Evolutionary conservation across 345 rosid species (phyloP).

Genomic region (Gynandropsis gynandra): DNA sequence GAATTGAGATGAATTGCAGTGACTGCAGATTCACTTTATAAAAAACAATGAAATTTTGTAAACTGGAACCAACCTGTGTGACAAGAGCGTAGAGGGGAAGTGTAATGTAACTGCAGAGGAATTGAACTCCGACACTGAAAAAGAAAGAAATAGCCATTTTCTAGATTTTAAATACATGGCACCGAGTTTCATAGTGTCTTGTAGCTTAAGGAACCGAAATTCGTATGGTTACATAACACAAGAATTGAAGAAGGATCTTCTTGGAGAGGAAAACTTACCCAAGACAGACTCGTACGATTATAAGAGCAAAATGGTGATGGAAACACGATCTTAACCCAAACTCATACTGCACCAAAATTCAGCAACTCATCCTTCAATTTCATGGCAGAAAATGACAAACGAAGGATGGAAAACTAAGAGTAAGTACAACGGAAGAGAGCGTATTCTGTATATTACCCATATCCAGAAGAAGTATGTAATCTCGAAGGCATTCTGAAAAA

Average conservation of each 20-base stretch:
- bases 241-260: neutral
- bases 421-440: conserved; percentile 1
- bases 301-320: conserved; percentile 42
- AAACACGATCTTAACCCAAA: conserved; percentile 82
- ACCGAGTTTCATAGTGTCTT: neutral
- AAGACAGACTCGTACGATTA: conserved; percentile 37
- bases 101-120: conserved; percentile 84
- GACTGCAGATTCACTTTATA: too few relatives aligned
- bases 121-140: conserved; percentile 62
- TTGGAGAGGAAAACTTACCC: conserved; percentile 45
- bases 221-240: neutral
- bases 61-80: conserved; percentile 69
- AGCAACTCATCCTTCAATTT: conserved; percentile 1
- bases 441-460: conserved; percentile 43
- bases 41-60: too few relatives aligned
- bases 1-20: too few relatives aligned
- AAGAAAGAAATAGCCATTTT: neutral
- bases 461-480: conserved; percentile 93
- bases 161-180: neutral
- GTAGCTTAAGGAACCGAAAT: conserved; percentile 4
- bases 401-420: neutral
- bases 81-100: conserved; percentile 98
- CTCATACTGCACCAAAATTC: conserved; percentile 60
- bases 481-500: conserved; percentile 85
- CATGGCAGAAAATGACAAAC: neutral